A percentile compares a stretch with the other conserved stretches of the same genome.
These are phyloP conservation scores for Galeopsis tetrahit DNA, from an alignment of 257 asterid genomes.

Conservation along the genomic window DNA sequence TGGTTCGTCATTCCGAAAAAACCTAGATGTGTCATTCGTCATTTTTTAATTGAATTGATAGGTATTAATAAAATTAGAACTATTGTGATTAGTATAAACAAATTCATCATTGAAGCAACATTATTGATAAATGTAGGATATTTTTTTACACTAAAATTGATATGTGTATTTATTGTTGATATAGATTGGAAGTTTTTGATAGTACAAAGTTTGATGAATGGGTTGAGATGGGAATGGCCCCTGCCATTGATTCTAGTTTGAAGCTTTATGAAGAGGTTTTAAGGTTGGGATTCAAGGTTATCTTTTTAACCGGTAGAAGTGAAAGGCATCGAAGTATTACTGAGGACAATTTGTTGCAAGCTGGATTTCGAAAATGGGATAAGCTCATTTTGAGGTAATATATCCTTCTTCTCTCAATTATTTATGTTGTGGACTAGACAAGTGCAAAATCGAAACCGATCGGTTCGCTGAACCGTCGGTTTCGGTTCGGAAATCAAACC, in stretches of 20 bases:
- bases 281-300: conserved; percentile 61
- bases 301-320: conserved; percentile 76
- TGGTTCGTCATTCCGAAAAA: too few relatives aligned
- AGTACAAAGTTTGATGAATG: conserved; percentile 65
- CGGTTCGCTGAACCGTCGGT: too few relatives aligned
- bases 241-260: conserved; percentile 61
- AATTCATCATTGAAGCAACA: too few relatives aligned
- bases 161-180: conserved; percentile 4
- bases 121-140: too few relatives aligned
- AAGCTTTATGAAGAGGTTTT: conserved; percentile 69
- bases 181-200: conserved; percentile 75
- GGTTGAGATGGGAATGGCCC: conserved; percentile 79
- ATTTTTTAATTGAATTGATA: too few relatives aligned
- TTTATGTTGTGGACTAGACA: too few relatives aligned
- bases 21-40: too few relatives aligned
- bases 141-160: conserved; percentile 5
- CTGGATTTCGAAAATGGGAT: conserved; percentile 76
- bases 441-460: too few relatives aligned
- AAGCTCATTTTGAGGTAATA: conserved; percentile 74
- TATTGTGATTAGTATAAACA: too few relatives aligned
- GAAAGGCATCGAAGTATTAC: conserved; percentile 67
- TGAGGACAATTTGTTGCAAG: conserved; percentile 59
- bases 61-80: too few relatives aligned
- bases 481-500: too few relatives aligned
- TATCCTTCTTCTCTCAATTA: not conserved